Percentiles rank a stretch among this genome's conserved stretches.
Conservation (phyloP, 2,329 filamentous ascomycete species). For the Exophiala oligosperma region DNA sequence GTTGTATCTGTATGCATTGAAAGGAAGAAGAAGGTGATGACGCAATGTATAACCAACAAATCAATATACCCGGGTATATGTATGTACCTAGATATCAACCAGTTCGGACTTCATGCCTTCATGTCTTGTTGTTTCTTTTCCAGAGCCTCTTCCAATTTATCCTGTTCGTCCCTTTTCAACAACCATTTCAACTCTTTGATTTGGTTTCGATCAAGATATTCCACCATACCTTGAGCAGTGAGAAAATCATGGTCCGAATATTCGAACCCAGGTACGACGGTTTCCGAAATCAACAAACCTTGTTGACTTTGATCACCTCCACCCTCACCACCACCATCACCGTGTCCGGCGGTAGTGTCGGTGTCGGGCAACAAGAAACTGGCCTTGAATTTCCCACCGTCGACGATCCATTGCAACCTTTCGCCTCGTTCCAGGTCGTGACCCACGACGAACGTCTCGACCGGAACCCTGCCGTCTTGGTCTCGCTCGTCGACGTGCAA, state of each 20-base stretch:
- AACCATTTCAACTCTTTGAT: conserved; percentile 48
- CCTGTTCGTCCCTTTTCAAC: conserved; percentile 30
- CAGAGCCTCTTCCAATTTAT: conserved; percentile 5
- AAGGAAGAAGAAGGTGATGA: too few relatives aligned
- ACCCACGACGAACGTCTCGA: conserved; percentile 68
- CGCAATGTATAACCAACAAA: too few relatives aligned
- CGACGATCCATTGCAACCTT: conserved; percentile 67
- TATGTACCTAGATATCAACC: neutral
- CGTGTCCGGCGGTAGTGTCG: conserved; percentile 6
- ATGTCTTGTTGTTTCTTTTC: neutral
- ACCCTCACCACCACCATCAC: neutral
- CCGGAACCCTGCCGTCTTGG: conserved; percentile 42
- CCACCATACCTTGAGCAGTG: conserved; percentile 48
- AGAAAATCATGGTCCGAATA: conserved; percentile 69
- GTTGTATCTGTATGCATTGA: too few relatives aligned
- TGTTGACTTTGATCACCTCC: conserved; percentile 40
- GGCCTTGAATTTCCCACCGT: conserved; percentile 67
- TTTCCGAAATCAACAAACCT: conserved; percentile 66
- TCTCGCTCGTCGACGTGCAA: conserved; percentile 57
- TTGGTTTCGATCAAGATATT: conserved; percentile 51
- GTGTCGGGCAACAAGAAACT: conserved; percentile 57
- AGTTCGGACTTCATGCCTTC: neutral
- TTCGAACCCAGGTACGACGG: conserved; percentile 68
- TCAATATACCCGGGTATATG: neutral
- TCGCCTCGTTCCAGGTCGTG: conserved; percentile 59